Base-by-base conservation (phyloP, 192 early-diverging fungal genomes). In the Jimgerdemannia flammicorona region DNA sequence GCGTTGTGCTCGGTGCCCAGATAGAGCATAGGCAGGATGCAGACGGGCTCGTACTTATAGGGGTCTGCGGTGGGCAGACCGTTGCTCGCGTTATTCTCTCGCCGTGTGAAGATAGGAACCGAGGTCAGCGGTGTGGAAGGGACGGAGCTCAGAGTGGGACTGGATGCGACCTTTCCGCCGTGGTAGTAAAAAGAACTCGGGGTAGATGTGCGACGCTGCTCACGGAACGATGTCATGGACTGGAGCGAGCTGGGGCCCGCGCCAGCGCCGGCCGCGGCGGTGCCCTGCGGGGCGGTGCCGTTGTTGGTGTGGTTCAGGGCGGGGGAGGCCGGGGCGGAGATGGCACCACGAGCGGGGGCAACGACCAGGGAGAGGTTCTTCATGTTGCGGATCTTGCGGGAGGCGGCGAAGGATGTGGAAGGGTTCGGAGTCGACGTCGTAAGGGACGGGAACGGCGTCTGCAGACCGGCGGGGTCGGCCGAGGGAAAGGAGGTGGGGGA, bases 1-100 rank as follows among this genome's bases (percentile, higher is more conserved):
- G 92, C 90, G 74, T 90, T 92, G 54, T 85, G 77, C 75, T 89
- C 86, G 63, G 83, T 84, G 17, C 93, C 92, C 43, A 95, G 82
- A 74, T 89, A 93, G 0, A 95, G 80, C 71, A 86, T 74, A n/a
- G 87, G 87, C 63, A 95, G 75, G 29, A 95, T 90, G 20, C 75
- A 67, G 4, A 89, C 85, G 9, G 93, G 93, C 29, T 83, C 87
- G 10, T 78, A 43, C 3, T 74, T 87, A 44, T 91, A 91, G 3
- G 88, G 87, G 64, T 81, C 67, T 6, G 67, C 49, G 8, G 49
- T 59, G 49, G 49, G 49, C 2, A 59, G 14, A 59, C 14, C 49
- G 49, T 59, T 59, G 14, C 49, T 14, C 14, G 49, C 49, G 14
- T 59, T 59, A 2, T 59, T 59, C 49, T 59, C 49, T 6, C 49